These are phyloP conservation scores for Candida wancherniae DNA, from an alignment of 805 yeast species.

Conservation along the genomic window DNA sequence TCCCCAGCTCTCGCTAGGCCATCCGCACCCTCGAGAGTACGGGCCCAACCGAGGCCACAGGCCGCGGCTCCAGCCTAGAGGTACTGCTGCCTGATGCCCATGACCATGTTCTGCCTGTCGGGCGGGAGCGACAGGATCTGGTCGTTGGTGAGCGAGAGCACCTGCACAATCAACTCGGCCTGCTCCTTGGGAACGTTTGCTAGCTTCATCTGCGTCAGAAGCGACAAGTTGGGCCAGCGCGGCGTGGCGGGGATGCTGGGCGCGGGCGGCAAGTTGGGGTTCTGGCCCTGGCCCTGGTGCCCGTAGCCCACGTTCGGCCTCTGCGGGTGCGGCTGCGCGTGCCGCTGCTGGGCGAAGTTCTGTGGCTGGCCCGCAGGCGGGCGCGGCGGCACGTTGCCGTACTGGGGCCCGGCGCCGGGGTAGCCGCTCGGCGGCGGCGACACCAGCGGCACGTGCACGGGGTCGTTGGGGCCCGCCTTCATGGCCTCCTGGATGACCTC, in stretches of 20 bases:
- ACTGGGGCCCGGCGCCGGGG: constrained; percentile 2
- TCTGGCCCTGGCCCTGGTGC: constrained; percentile 1
- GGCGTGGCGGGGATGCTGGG: constrained; percentile 12
- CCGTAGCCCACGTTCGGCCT: constrained; percentile 1
- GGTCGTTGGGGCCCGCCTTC: constrained; percentile 21
- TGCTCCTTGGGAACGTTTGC: constrained; percentile 50
- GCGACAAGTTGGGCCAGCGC: constrained; percentile 46
- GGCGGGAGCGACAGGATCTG: constrained; percentile 47
- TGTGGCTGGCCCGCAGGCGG: constrained; percentile 8
- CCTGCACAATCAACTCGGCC: constrained; percentile 53
- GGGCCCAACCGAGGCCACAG: no score
- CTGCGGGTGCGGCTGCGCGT: constrained; percentile 3
- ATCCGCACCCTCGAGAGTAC: no score
- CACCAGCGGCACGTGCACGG: constrained; percentile 17
- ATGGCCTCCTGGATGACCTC: constrained; percentile 61
- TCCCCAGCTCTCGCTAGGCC: no score
- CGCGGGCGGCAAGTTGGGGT: constrained; percentile 10
- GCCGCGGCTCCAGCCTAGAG: no score
- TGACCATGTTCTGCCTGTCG: constrained; percentile 52
- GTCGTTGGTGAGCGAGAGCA: constrained; percentile 44
- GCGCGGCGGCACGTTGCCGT: constrained; percentile 1
- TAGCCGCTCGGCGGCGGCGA: constrained; percentile 7
- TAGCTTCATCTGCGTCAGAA: constrained; percentile 46
- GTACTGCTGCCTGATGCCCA: constrained; percentile 52
- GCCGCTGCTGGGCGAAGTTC: constrained; percentile 11